A percentile compares a stretch with the other conserved stretches of the same genome.
Evolutionary conservation across 2,329 filamentous ascomycete genomes (phyloP).

Genomic region (Xylariomycetidae sp.): DNA sequence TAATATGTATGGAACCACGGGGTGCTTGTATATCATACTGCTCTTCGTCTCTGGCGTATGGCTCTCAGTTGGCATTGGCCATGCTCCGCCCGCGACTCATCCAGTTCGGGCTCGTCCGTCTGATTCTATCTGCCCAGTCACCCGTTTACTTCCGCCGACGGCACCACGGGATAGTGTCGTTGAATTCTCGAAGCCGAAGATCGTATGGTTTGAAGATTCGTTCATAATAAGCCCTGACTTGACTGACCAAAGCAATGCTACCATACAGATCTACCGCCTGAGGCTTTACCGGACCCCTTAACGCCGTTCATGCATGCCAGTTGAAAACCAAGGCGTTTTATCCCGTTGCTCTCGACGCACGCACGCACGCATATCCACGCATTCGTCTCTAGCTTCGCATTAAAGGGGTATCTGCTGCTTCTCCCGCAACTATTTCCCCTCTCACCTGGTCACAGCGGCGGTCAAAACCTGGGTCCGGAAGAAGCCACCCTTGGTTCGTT

Average conservation of each 20-base stretch:
- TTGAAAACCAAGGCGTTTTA: slow-evolving; percentile 13
- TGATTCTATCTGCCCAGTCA: no score
- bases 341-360: slow-evolving; percentile 10
- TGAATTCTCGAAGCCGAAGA: no score
- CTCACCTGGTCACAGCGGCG: slow-evolving; percentile 52
- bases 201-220: no score
- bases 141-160: no score
- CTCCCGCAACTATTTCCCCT: slow-evolving; percentile 5
- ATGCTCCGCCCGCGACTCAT: no score
- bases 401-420: slow-evolving; percentile 15
- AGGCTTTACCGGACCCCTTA: slow-evolving; percentile 22
- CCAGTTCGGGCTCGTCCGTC: no score
- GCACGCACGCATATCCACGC: slow-evolving; percentile 5
- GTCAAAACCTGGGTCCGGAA: slow-evolving; percentile 95
- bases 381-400: slow-evolving; percentile 13
- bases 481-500: slow-evolving; percentile 97
- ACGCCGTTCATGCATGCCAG: slow-evolving; percentile 26
- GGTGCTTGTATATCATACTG: no score
- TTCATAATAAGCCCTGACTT: no score
- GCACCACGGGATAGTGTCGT: no score
- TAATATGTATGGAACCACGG: no score
- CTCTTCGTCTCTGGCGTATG: no score
- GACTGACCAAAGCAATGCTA: slow-evolving; percentile 15
- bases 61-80: no score
- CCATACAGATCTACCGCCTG: slow-evolving; percentile 24